Conservation (phyloP, 2,329 filamentous ascomycete species). For the Phialemonium atrogriseum region DNA sequence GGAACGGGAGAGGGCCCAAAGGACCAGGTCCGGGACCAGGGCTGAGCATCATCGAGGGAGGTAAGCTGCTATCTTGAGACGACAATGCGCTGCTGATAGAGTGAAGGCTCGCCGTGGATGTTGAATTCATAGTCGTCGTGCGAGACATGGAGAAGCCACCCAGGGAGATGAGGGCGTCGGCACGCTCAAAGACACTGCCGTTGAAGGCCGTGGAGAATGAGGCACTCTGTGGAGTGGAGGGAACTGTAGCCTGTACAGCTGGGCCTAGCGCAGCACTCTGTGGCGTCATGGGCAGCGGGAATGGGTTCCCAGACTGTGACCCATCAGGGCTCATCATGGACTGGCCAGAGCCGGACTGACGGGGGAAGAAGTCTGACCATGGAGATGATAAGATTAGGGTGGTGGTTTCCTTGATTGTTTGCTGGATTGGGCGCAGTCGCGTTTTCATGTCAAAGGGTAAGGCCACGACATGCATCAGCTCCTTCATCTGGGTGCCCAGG, state of each 20-base stretch:
- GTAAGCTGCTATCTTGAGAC: constrained; percentile 19
- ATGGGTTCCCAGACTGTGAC: constrained; percentile 9
- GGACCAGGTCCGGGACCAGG: constrained; percentile 12
- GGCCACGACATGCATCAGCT: constrained; percentile 40
- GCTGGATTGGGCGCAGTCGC: constrained; percentile 73
- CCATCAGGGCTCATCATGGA: constrained; percentile 21
- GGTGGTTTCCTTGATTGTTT: constrained; percentile 71
- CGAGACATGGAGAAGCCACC: constrained; percentile 50
- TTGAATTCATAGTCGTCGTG: constrained; percentile 47
- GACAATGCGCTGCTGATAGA: constrained; percentile 21
- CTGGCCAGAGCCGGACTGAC: constrained; percentile 4
- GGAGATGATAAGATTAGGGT: constrained; percentile 58
- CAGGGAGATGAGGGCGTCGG: constrained; percentile 48
- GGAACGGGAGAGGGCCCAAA: constrained; percentile 16
- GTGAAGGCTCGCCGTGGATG: constrained; percentile 43
- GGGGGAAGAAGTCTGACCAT: constrained; percentile 40
- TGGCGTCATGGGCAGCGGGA: constrained; percentile 70
- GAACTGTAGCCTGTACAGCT: constrained; percentile 82
- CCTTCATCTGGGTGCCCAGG: constrained; percentile 53
- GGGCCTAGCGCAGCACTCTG: constrained; percentile 83
- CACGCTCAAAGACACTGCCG: constrained; percentile 52
- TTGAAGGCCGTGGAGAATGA: constrained; percentile 47
- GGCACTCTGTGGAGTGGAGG: constrained; percentile 56
- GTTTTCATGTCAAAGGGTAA: constrained; percentile 60
- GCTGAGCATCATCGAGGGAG: constrained; percentile 20